Base-by-base conservation (phyloP, 129 eudicot genomes). In the Saussurea involucrata region DNA sequence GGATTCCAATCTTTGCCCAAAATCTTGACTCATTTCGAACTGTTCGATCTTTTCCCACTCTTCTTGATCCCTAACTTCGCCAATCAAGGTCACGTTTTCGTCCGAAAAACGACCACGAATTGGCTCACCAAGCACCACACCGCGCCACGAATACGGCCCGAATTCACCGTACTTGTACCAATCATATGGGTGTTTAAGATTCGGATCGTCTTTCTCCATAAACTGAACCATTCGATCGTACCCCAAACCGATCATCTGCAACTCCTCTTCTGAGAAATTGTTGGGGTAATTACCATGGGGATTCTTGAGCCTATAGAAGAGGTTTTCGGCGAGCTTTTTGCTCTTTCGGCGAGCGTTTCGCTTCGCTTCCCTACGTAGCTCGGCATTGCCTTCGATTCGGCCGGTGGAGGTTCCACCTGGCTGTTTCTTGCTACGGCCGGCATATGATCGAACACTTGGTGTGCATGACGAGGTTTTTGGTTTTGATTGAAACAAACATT, bases 81-180 rank as follows among this genome's bases (percentile, higher is more conserved):
- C 96, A 32, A 87, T 87, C 87, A 94, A 36, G 1, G 89, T 72
- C 55, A 89, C 98, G 27, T 87, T 80, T 53, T 91, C 97, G 63
- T 94, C 97, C 0, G 97, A 84, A 40, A 91, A 68, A 8, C 93
- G 69, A 0, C 98, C 98, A 0, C 96, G 90, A 78, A 94, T 82
- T 0, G 98, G 97, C 32, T 94, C 98, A 1, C 98, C 98, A 55
- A 94, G 81, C 24, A 94, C 98, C 71, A 94, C 95, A 24, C 98
- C 98, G 0, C 97, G 91, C 98, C 98, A 94, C 17, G 97, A 90
- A 75, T 94, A 94, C 13, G 98, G 97, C 18, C 98, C 97, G 42
- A 91, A 91, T 32, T 94, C 91, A 55, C 98, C 98, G 29, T 94
- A 94, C 84, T 94, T 94, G 72, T 91, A 94, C 98, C 98, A 94